These are phyloP conservation scores for Hygrocybe coccinea DNA, from an alignment of 768 basidiomycete species.

Conservation along the genomic window DNA sequence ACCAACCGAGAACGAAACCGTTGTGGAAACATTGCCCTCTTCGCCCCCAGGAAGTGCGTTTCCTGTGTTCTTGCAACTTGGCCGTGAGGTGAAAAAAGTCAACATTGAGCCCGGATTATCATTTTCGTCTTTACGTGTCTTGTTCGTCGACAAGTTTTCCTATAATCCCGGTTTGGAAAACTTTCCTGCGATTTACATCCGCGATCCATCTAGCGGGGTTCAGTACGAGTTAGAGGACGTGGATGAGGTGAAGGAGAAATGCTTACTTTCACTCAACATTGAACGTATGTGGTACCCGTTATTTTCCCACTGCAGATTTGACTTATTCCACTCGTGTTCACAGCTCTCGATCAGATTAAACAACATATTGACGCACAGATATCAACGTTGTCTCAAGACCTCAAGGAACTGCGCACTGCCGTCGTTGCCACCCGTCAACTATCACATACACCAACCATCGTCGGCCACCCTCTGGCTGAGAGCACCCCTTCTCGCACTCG, in stretches of 20 bases:
- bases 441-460: slow-evolving; percentile 41
- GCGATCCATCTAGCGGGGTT: slow-evolving; percentile 86
- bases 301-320: slow-evolving; percentile 5
- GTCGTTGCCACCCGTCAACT: slow-evolving; percentile 58
- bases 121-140: slow-evolving; percentile 68
- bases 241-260: slow-evolving; percentile 85
- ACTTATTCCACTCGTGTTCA: slow-evolving; percentile 8
- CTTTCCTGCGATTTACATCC: slow-evolving; percentile 93
- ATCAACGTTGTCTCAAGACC: slow-evolving; percentile 73
- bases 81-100: slow-evolving; percentile 86
- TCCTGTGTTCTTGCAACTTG: slow-evolving; percentile 83
- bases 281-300: slow-evolving; percentile 66
- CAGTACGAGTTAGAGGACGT: slow-evolving; percentile 95
- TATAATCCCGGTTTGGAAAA: slow-evolving; percentile 91
- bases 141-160: slow-evolving; percentile 93
- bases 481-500: slow-evolving; percentile 59
- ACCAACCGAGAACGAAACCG: background rate
- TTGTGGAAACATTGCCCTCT: background rate
- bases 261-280: slow-evolving; percentile 86
- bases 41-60: slow-evolving; percentile 23
- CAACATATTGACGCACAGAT: slow-evolving; percentile 96
- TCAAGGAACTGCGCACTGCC: slow-evolving; percentile 77
- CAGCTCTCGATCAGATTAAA: slow-evolving; percentile 97
- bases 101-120: slow-evolving; percentile 64
- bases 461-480: slow-evolving; percentile 55